Conservation (phyloP, 345 rosid species). For the Draba incana region DNA sequence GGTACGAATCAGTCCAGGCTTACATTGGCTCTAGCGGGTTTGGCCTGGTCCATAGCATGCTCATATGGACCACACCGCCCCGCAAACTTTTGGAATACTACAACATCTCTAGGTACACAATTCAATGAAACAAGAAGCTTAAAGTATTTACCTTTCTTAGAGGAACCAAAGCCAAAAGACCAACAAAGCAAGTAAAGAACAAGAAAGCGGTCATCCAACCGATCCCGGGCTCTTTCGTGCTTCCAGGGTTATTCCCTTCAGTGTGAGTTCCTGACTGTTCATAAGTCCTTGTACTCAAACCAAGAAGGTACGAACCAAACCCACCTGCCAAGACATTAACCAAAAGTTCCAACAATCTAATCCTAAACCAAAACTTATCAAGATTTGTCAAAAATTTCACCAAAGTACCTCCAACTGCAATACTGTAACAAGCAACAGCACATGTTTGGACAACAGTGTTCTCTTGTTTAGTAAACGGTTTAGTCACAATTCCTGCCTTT, state of each 20-base stretch:
- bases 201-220: conserved; percentile 92
- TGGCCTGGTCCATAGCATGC: neutral
- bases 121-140: neutral
- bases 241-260: conserved; percentile 61
- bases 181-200: conserved; percentile 77
- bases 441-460: conserved; percentile 92
- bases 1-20: neutral
- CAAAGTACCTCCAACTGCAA: conserved; percentile 78
- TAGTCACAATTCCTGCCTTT: conserved; percentile 61
- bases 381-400: neutral
- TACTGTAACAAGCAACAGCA: conserved; percentile 92
- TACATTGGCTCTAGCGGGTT: neutral
- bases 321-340: conserved; percentile 62
- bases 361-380: neutral
- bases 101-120: conserved; percentile 18
- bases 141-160: conserved; percentile 61
- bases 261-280: conserved; percentile 71
- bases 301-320: conserved; percentile 90
- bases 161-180: conserved; percentile 85
- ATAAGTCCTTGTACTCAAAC: conserved; percentile 68
- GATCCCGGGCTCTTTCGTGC: conserved; percentile 78
- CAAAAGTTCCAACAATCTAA: neutral
- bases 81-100: conserved; percentile 6
- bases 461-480: conserved; percentile 87
- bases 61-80: neutral